These are phyloP conservation scores for Fusarium ramigenum DNA, from an alignment of 2,329 filamentous ascomycete species.

Conservation along the genomic window DNA sequence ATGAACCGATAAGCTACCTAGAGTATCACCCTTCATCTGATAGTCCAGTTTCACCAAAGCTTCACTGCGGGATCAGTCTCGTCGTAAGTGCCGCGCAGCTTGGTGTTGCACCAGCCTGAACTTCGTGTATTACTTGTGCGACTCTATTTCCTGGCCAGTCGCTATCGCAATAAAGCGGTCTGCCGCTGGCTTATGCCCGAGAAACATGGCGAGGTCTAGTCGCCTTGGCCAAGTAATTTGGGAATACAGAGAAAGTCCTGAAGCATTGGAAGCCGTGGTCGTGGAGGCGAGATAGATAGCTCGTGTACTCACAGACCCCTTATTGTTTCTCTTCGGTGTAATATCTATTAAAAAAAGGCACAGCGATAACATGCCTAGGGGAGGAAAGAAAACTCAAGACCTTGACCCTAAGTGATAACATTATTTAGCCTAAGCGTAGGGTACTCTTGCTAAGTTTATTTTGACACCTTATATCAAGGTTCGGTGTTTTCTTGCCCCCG, in stretches of 20 bases:
- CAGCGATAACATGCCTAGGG: neutral
- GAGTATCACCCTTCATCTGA: neutral
- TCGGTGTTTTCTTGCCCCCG: no score
- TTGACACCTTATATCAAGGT: no score
- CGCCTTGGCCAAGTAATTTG: neutral
- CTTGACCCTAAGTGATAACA: no score
- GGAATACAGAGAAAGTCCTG: neutral
- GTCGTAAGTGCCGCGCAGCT: conserved; percentile 19
- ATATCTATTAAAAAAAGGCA: neutral
- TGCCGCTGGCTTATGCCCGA: neutral
- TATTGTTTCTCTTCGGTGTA: neutral
- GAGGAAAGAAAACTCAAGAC: no score
- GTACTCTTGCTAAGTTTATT: no score
- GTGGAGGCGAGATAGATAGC: neutral
- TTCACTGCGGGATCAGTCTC: conserved; percentile 12
- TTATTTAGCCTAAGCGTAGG: no score
- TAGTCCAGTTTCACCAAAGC: neutral
- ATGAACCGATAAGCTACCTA: neutral
- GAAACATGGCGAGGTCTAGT: neutral
- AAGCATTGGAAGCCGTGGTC: neutral
- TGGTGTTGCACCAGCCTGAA: conserved; percentile 11
- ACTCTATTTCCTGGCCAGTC: conserved; percentile 11
- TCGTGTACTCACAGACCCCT: neutral
- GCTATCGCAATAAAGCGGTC: conserved; percentile 2
- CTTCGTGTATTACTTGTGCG: conserved; percentile 17